Evolutionary conservation across 306 rosid species (phyloP), one percentile per base, ranked within the genome.

Genomic region (Vigna angularis): DNA sequence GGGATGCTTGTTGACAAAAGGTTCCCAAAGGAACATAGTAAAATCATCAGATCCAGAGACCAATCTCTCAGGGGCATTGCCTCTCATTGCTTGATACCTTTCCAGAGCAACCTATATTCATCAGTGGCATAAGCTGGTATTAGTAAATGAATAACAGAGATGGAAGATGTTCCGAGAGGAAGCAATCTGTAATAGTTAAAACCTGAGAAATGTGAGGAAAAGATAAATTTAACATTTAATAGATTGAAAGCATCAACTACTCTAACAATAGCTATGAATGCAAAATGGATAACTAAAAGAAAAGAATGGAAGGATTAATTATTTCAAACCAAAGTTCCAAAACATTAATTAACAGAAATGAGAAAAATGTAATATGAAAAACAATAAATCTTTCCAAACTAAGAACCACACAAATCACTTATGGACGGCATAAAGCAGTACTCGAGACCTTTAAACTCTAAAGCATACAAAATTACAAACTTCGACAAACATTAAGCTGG

Each of bases 21-120:
- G 99, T 80, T 95, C 98, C 99, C 98, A 95, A 66, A 95, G 92
- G 72, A 89, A 93, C 99, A 95, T 95, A 6, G 99, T 93, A 79
- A 89, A 91, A 86, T 95, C 99, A 88, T 95, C 98, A 36, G 98
- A 95, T 71, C 98, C 97, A 51, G 99, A 95, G 82, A 95, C 98
- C 89, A 95, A 79, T 68, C 99, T 88, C 83, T 95, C 99, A 45
- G 98, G 96, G 78, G 91, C 91, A 68, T 72, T 83, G 76, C 94
- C 97, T 85, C 89, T 93, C 98, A 86, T 93, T 71, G 82, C 77
- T 56, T 93, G 84, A 80, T 93, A 95, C 83, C 98, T 91, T 87
- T 89, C 98, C 83, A 95, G 85, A 75, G 98, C 98, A 79, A 83
- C 98, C 98, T 95, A 83, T 24, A 73, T 70, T 70, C 59, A 73